phyloP scores from a whole-genome alignment of 2,329 filamentous ascomycete genomes.

The Apiospora sp. region DNA sequence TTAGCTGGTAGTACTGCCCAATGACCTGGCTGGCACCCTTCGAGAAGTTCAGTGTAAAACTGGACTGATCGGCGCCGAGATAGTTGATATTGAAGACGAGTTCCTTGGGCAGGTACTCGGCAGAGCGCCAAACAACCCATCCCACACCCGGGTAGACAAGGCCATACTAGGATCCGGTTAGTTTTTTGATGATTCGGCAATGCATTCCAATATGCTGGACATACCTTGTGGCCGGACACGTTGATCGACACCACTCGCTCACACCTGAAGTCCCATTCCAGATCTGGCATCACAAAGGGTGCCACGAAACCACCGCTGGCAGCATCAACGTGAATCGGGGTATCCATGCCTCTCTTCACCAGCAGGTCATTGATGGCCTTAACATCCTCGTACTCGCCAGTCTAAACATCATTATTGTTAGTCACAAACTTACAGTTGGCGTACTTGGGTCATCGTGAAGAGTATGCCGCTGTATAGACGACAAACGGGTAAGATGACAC shows the following conservation, averaged over 20 bases:
- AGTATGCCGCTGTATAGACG: neutral
- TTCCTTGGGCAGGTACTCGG: slow-evolving; percentile 85
- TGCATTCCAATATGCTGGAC: neutral
- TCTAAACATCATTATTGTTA: slow-evolving; percentile 68
- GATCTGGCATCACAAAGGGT: slow-evolving; percentile 83
- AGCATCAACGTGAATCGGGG: slow-evolving; percentile 92
- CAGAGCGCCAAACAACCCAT: slow-evolving; percentile 89
- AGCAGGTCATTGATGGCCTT: slow-evolving; percentile 92
- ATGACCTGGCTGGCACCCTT: slow-evolving; percentile 95
- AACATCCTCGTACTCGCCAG: slow-evolving; percentile 93
- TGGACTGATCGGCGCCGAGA: slow-evolving; percentile 92
- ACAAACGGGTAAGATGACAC: neutral
- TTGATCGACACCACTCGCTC: slow-evolving; percentile 93
- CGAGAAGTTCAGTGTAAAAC: slow-evolving; percentile 97
- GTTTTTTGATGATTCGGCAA: too few species aligned
- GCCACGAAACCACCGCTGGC: slow-evolving; percentile 93
- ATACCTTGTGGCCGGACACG: slow-evolving; percentile 85
- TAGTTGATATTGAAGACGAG: slow-evolving; percentile 99
- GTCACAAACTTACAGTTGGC: neutral
- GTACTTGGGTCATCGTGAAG: neutral
- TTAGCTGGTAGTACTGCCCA: slow-evolving; percentile 96
- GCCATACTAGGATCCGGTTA: slow-evolving; percentile 53
- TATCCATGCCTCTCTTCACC: slow-evolving; percentile 75
- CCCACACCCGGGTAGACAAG: slow-evolving; percentile 89
- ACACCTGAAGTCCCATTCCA: slow-evolving; percentile 92